Conservation (phyloP, 768 basidiomycete species). For the Amyloporia xantha region DNA sequence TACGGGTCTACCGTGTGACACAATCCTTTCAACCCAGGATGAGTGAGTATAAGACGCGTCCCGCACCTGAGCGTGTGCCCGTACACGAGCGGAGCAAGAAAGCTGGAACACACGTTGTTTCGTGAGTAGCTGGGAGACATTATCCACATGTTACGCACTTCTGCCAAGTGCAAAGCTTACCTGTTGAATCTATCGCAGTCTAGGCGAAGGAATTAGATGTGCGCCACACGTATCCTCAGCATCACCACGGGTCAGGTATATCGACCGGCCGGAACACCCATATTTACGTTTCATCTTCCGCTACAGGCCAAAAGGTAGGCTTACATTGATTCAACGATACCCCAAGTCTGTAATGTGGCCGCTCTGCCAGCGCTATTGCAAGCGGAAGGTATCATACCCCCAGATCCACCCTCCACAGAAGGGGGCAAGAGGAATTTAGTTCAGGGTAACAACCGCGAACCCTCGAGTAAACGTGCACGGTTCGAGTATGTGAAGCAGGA, state of each 20-base stretch:
- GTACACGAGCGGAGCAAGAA: conserved; percentile 18
- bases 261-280: conserved; percentile 1
- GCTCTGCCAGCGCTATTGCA: neutral
- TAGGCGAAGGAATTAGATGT: neutral
- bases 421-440: neutral
- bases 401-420: neutral
- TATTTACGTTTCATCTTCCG: conserved; percentile 12
- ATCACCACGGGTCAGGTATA: neutral
- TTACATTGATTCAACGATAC: neutral
- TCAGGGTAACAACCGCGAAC: too few relatives aligned
- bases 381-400: conserved; percentile 9
- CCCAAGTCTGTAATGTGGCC: neutral
- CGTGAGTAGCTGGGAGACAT: conserved; percentile 8
- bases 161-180: neutral
- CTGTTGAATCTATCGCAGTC: neutral
- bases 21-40: neutral
- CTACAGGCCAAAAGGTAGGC: conserved; percentile 12
- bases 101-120: conserved; percentile 11
- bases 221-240: neutral
- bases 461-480: neutral
- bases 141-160: too few relatives aligned
- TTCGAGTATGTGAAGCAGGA: neutral
- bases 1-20: conserved; percentile 6
- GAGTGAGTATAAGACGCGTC: neutral
- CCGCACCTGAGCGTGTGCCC: neutral